phyloP scores from a whole-genome alignment of 176 grass and related monocot species.

The Avena eriantha region DNA sequence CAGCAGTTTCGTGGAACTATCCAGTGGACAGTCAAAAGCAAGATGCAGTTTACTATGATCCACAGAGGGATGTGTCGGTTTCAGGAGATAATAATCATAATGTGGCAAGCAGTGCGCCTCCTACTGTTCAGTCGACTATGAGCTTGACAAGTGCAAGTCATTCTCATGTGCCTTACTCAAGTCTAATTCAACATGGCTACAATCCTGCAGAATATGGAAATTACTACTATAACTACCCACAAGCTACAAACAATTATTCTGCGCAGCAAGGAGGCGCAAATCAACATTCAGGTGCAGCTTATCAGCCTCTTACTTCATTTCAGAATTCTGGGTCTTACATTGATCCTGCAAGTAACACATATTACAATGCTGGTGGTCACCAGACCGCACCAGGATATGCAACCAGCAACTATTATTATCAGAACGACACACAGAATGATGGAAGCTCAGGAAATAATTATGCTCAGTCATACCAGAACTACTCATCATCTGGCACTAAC shows the following conservation, averaged over 20 bases:
- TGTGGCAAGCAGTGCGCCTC: constrained; percentile 49
- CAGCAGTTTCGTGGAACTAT: constrained; percentile 62
- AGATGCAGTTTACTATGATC: constrained; percentile 75
- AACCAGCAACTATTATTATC: constrained; percentile 83
- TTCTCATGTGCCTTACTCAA: constrained; percentile 66
- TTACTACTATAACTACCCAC: constrained; percentile 74
- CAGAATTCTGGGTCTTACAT: constrained; percentile 98
- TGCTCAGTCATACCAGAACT: constrained; percentile 59
- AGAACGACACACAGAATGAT: constrained; percentile 53
- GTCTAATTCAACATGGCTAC: constrained; percentile 64
- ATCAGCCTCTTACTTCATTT: constrained; percentile 99
- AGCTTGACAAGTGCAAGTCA: constrained; percentile 48
- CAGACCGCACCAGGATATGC: constrained; percentile 77
- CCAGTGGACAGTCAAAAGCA: constrained; percentile 44
- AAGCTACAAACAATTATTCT: constrained; percentile 60
- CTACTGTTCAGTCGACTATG: constrained; percentile 44
- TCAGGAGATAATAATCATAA: constrained; percentile 65
- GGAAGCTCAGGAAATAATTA: constrained; percentile 58
- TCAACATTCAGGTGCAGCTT: constrained; percentile 98
- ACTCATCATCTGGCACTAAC: constrained; percentile 60
- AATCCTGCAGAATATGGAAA: constrained; percentile 63
- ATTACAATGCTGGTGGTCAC: constrained; percentile 99
- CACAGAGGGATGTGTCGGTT: constrained; percentile 64
- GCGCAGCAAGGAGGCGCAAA: constrained; percentile 75
- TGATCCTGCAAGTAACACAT: constrained; percentile 88